phyloP scores from a whole-genome alignment of 805 yeast species.

The Saccharomycopsis sp. region DNA sequence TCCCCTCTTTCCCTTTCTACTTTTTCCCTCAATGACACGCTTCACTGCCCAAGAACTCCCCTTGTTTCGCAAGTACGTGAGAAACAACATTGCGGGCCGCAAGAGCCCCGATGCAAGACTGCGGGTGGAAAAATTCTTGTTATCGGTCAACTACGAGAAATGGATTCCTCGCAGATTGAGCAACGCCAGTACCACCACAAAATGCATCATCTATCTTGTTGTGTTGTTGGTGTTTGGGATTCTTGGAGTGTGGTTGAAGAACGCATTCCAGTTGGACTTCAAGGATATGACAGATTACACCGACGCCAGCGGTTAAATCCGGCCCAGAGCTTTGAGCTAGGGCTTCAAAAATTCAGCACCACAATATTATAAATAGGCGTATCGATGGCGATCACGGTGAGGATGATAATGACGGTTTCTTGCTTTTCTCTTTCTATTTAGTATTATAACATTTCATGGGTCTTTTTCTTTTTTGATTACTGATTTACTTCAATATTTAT shows the following conservation, averaged over 20 bases:
- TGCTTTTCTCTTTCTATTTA: no score
- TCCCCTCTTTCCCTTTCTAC: not conserved
- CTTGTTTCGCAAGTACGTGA: constrained; percentile 8
- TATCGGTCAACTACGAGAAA: constrained; percentile 5
- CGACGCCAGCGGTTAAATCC: no score
- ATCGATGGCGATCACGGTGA: no score
- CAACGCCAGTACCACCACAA: constrained; percentile 10
- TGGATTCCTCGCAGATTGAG: constrained; percentile 11
- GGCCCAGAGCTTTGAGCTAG: no score
- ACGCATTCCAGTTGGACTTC: constrained; percentile 16
- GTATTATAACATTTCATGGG: no score
- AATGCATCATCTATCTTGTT: constrained; percentile 9
- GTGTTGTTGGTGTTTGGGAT: constrained; percentile 14
- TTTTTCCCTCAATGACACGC: no score
- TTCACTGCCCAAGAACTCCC: constrained; percentile 14
- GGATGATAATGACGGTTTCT: no score
- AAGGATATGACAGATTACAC: constrained; percentile 8
- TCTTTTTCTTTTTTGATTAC: no score
- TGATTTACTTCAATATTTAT: no score
- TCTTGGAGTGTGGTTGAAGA: constrained; percentile 7
- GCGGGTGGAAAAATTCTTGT: not conserved
- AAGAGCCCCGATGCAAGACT: no score
- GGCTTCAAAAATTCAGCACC: no score
- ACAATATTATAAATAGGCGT: no score
- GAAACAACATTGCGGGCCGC: not conserved